These are phyloP conservation scores for Fusarium sambucinum DNA, from an alignment of 2,329 filamentous ascomycete genomes.

Conservation along the genomic window DNA sequence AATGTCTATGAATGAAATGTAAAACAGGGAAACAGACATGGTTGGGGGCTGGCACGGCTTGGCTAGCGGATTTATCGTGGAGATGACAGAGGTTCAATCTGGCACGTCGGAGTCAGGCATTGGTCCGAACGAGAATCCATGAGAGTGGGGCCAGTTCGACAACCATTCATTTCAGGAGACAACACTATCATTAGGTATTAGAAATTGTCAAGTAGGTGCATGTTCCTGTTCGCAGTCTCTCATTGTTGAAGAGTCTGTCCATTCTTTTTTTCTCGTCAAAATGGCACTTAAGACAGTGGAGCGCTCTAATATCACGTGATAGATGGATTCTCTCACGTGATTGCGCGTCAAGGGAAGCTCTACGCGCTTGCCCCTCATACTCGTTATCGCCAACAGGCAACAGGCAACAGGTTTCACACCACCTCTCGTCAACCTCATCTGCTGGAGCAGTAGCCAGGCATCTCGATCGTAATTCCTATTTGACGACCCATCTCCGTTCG, in stretches of 20 bases:
- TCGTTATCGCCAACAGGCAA: constrained; percentile 22
- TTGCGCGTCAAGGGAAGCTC: constrained; percentile 24
- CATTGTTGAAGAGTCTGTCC: background rate
- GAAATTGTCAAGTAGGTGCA: background rate
- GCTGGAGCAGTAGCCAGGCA: background rate
- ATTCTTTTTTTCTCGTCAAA: too few relatives aligned
- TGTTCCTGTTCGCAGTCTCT: background rate
- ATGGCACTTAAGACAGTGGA: too few relatives aligned
- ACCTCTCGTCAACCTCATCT: background rate
- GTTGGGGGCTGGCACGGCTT: constrained; percentile 17
- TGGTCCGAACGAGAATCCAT: constrained; percentile 5
- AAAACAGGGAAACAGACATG: constrained; percentile 25
- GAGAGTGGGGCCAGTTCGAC: background rate
- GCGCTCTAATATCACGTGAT: constrained; percentile 4
- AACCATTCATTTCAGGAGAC: background rate
- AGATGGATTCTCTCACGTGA: constrained; percentile 23
- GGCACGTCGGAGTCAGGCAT: constrained; percentile 25
- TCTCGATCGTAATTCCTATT: background rate
- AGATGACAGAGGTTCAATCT: too few relatives aligned
- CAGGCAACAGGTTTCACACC: constrained; percentile 20
- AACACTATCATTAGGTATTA: background rate
- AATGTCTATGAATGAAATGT: constrained; percentile 13
- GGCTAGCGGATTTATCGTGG: constrained; percentile 35
- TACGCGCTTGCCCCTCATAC: constrained; percentile 36
- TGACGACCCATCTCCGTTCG: fast-evolving